Evolutionary conservation across 1,139 yeast genomes (phyloP).

Genomic region (Kodamaea suecica): DNA sequence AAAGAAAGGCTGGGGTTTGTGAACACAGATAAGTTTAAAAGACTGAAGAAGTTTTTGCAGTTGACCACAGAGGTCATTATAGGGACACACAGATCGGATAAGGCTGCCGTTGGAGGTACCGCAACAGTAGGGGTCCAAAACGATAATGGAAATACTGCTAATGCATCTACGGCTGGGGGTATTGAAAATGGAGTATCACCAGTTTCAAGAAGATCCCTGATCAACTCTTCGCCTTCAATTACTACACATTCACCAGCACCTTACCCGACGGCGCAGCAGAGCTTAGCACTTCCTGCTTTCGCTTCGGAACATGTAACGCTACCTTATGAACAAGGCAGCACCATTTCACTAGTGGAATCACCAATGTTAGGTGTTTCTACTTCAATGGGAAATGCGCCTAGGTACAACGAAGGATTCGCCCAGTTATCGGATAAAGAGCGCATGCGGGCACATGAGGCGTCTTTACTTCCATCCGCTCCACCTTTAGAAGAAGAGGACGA

Average conservation of each 20-base stretch:
- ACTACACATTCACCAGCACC: not conserved
- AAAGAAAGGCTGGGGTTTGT: conserved; percentile 50
- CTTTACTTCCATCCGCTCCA: conserved; percentile 64
- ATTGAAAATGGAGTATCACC: conserved; percentile 1
- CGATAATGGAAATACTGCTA: not conserved
- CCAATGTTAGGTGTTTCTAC: conserved; percentile 14
- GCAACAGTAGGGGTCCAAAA: conserved; percentile 4
- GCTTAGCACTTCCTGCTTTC: not conserved
- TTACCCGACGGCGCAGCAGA: not conserved
- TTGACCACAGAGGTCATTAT: conserved; percentile 74
- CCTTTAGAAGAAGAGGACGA: conserved; percentile 20
- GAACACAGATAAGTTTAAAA: conserved; percentile 73
- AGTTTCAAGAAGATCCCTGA: conserved; percentile 1
- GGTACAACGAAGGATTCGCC: conserved; percentile 9
- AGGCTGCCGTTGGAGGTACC: conserved; percentile 2
- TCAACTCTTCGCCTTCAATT: not conserved
- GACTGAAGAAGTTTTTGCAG: conserved; percentile 73
- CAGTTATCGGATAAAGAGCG: conserved; percentile 52
- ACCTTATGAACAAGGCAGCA: conserved; percentile 6
- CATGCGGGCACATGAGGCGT: conserved; percentile 50
- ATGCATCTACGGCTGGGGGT: not conserved
- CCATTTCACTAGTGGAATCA: conserved; percentile 4
- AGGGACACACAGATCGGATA: conserved; percentile 64
- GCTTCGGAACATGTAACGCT: conserved; percentile 5
- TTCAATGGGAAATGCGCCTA: conserved; percentile 1